Base-by-base conservation (phyloP, 1,284 basidiomycete genomes). In the Ganoderma sinense region DNA sequence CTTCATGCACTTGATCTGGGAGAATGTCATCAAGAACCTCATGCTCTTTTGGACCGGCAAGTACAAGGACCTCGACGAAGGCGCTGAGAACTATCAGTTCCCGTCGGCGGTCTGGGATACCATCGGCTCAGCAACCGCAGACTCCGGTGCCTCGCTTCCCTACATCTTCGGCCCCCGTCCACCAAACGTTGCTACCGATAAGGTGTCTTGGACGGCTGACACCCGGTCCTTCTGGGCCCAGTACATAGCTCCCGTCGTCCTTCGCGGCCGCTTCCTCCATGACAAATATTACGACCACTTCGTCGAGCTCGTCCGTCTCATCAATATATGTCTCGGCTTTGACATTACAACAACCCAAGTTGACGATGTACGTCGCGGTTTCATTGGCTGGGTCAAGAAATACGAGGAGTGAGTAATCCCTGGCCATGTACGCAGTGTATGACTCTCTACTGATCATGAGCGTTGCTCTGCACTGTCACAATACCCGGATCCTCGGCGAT, bases 1-100 rank as follows among this genome's bases (percentile, higher is more conserved):
- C 69, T 85, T 86, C 72, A 87, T 87, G 85, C 84, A 87, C 64
- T 77, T 86, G 0, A 75, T 86, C 8, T 83, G 74, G 73, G 83
- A 84, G 69, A 86, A 86, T 64, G 36, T 82, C 0, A 65, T 86
- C 53, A 75, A 76, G 45, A 84, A 84, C 63, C 77, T 87, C 0
- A 74, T 84, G 55, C 66, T 73, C 0, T 76, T 81, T 10, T 87
- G 84, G 82, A 84, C 80, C 0, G 80, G 81, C 0, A 66, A 75
- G 0, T 86, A 78, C 77, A 86, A 85, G 67, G 80, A 73, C n/a
- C 76, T 85, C 3, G 77, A 82, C 33, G 63, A 73, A 2, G 82
- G 81, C 0, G 13, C 26, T 0, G 81, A 77, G 7, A 41, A 71
- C 1, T 85, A 85, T 64, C 23, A 75, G 7, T 45, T 86, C 3